A percentile compares a stretch with the other conserved stretches of the same genome.
Evolutionary conservation across 2,329 filamentous ascomycete genomes (phyloP).

Genomic region (Pseudogymnoascus sp.): DNA sequence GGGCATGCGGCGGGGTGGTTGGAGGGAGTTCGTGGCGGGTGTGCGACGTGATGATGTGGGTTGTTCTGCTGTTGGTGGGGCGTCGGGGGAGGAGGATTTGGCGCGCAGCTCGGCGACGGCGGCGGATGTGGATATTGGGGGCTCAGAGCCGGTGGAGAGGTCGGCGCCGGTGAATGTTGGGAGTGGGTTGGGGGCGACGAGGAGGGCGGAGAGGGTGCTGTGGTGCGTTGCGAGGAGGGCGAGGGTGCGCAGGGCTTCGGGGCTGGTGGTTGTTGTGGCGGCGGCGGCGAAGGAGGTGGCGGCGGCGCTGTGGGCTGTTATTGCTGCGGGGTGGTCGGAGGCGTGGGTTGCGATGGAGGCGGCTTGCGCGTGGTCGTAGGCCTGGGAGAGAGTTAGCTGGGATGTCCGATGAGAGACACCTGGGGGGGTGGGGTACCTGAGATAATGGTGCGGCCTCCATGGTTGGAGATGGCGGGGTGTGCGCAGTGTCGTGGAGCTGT

Average conservation of each 20-base stretch:
- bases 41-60: background rate
- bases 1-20: slow-evolving; percentile 32
- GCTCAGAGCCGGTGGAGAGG: slow-evolving; percentile 21
- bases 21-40: slow-evolving; percentile 10
- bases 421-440: slow-evolving; percentile 38
- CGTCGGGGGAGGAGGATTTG: slow-evolving; percentile 18
- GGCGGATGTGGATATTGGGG: slow-evolving; percentile 24
- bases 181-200: slow-evolving; percentile 54
- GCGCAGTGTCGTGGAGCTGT: slow-evolving; percentile 5
- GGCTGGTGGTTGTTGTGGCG: slow-evolving; percentile 57
- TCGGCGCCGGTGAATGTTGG: slow-evolving; percentile 18
- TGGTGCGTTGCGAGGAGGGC: slow-evolving; percentile 83
- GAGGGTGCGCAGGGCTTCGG: slow-evolving; percentile 74
- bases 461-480: slow-evolving; percentile 12
- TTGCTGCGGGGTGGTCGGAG: slow-evolving; percentile 68
- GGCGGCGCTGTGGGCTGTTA: slow-evolving; percentile 79
- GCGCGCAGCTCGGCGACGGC: slow-evolving; percentile 26
- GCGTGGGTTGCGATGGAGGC: slow-evolving; percentile 64
- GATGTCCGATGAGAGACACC: background rate
- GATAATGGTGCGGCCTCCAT: slow-evolving; percentile 66
- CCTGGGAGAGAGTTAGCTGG: slow-evolving; percentile 39
- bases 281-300: slow-evolving; percentile 83
- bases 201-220: slow-evolving; percentile 68
- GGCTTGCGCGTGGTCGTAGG: slow-evolving; percentile 80
- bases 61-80: slow-evolving; percentile 17